Conservation (phyloP, 2,329 filamentous ascomycete genomes). For the Trichoderma hamatum region DNA sequence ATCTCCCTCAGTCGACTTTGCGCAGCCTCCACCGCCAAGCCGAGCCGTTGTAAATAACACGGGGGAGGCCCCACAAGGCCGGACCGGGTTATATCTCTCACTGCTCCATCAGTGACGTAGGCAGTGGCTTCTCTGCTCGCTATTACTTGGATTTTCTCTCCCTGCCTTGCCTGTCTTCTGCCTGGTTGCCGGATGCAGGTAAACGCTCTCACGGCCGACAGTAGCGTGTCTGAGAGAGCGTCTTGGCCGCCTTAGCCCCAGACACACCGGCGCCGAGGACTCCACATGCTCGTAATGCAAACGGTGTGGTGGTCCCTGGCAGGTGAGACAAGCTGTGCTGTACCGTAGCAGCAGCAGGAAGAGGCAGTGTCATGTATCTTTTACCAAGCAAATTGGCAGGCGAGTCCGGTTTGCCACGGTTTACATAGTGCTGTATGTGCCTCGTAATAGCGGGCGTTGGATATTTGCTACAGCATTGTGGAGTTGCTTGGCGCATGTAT, state of each 20-base stretch:
- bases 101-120: constrained; percentile 18
- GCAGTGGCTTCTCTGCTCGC: background rate
- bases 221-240: constrained; percentile 11
- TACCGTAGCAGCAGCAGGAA: background rate
- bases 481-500: background rate
- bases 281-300: constrained; percentile 10
- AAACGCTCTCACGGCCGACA: constrained; percentile 20
- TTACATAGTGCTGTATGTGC: too few relatives aligned
- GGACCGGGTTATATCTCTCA: constrained; percentile 9
- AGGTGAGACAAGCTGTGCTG: background rate
- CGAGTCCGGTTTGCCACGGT: background rate
- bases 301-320: constrained; percentile 12
- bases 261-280: background rate
- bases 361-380: background rate
- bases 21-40: constrained; percentile 15
- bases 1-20: background rate
- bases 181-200: constrained; percentile 16
- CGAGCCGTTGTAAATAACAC: constrained; percentile 4
- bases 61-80: background rate
- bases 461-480: background rate
- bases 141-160: background rate
- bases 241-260: constrained; percentile 1
- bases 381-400: background rate
- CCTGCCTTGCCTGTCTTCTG: background rate
- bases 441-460: background rate